Percentiles rank a stretch among this genome's conserved stretches.
phyloP scores from a whole-genome alignment of 2,329 filamentous ascomycete genomes.

The Diplodia scrobiculata region DNA sequence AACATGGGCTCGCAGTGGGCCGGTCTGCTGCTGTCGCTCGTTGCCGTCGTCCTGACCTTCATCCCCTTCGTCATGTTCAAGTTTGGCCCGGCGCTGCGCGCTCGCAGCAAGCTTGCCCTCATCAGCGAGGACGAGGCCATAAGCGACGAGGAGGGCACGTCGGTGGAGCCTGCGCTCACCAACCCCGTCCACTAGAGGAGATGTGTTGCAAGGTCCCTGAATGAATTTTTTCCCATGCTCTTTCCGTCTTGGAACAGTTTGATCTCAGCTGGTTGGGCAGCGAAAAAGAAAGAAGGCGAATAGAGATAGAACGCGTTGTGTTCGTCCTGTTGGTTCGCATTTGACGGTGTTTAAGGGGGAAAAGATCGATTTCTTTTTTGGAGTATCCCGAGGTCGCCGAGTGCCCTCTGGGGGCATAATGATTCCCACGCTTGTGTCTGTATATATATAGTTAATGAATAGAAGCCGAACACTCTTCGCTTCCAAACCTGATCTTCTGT shows the following conservation, averaged over 20 bases:
- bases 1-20: constrained; percentile 58
- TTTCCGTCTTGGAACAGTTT: constrained; percentile 8
- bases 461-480: neutral
- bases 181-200: constrained; percentile 11
- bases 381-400: neutral
- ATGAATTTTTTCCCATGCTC: constrained; percentile 13
- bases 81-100: constrained; percentile 46
- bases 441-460: constrained; percentile 21
- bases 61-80: constrained; percentile 52
- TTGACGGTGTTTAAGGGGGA: constrained; percentile 7
- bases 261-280: constrained; percentile 19
- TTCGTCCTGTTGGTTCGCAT: neutral
- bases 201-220: neutral
- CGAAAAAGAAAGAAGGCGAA: neutral
- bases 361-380: constrained; percentile 1
- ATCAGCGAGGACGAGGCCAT: constrained; percentile 16
- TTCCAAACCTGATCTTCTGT: neutral
- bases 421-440: constrained; percentile 18
- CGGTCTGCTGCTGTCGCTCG: constrained; percentile 52
- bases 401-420: constrained; percentile 2
- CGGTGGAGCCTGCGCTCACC: constrained; percentile 2
- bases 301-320: neutral
- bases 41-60: constrained; percentile 49
- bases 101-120: constrained; percentile 45
- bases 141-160: constrained; percentile 1